Conservation (phyloP, 129 eudicot species). For the Saposhnikovia divaricata region DNA sequence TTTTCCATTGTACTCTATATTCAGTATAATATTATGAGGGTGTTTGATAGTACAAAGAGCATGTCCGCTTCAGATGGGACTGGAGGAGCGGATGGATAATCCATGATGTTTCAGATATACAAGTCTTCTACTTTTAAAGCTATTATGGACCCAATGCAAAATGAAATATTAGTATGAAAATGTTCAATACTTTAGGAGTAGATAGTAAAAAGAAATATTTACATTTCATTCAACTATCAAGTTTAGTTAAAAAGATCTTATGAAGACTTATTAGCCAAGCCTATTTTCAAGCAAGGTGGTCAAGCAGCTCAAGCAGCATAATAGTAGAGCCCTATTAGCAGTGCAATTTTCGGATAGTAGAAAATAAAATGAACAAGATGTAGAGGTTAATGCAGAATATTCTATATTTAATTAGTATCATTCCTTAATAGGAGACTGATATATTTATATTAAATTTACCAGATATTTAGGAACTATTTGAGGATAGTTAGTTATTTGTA, state of each 20-base stretch:
- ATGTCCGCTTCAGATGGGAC: neutral
- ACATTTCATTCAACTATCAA: neutral
- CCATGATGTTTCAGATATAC: neutral
- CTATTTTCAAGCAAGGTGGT: neutral
- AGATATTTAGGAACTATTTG: too few relatives aligned
- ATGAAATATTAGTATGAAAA: neutral
- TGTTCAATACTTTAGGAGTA: too few relatives aligned
- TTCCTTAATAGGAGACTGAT: too few relatives aligned
- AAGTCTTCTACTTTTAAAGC: neutral
- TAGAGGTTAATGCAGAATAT: too few relatives aligned
- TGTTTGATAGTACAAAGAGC: neutral
- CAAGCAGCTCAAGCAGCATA: neutral
- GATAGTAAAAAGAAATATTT: neutral
- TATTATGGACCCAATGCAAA: neutral
- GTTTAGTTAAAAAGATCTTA: neutral
- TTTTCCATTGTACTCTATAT: neutral
- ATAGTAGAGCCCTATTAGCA: neutral
- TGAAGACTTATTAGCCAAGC: neutral
- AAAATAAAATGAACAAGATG: neutral
- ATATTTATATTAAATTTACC: too few relatives aligned
- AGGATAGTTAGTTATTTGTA: too few relatives aligned
- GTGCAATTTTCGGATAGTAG: neutral
- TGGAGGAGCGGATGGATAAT: neutral
- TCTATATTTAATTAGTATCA: too few relatives aligned
- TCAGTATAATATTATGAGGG: neutral